Evolutionary conservation across 352 stramenopile species (phyloP), one percentile per base, ranked within the genome.

Genomic region (Pythium aquatile): DNA sequence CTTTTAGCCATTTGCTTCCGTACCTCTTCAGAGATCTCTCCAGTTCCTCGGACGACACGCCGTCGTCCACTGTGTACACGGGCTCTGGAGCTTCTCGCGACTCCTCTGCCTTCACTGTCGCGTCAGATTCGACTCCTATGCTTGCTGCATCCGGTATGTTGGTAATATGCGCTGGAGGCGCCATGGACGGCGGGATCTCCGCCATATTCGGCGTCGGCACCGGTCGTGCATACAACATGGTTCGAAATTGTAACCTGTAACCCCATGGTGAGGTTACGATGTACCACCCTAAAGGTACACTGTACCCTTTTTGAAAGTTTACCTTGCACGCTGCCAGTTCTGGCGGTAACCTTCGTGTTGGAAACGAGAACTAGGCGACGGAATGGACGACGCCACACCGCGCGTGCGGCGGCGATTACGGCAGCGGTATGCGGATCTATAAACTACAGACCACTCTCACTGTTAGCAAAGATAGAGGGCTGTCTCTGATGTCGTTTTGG

Each of bases 241-340:
- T 42, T 52, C 17, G 47, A 54, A 33, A 33, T 6, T 24, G 20
- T 24, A 24, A 24, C 20, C 20, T 24, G 28, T n/a, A 29, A 53
- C 46, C 46, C 32, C 32, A 61, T 9, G 5, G 13, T 9, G 32
- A 8, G 10, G 24, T 39, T 32, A 28, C 8, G 7, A 40, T 54
- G 64, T 72, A 67, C 53, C 58, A 52, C 0, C 14, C 1, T 46
- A 1, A 9, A 11, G 65, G 60, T 68, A 68, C 66, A 54, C 0
- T 65, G 66, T 72, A 68, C 66, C 66, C 17, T 65, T 68, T 72
- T 72, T 63, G 66, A 72, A 72, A 55, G 24, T 65, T 55, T 30
- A 24, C 9, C 30, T n/a, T 48, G 44, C 14, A 16, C 30, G 17
- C 10, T 28, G 24, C 11, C 16, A 42, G 51, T 24, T 24, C 32